Conservation (phyloP, 1,284 basidiomycete genomes). For the Leccinum holopus region DNA sequence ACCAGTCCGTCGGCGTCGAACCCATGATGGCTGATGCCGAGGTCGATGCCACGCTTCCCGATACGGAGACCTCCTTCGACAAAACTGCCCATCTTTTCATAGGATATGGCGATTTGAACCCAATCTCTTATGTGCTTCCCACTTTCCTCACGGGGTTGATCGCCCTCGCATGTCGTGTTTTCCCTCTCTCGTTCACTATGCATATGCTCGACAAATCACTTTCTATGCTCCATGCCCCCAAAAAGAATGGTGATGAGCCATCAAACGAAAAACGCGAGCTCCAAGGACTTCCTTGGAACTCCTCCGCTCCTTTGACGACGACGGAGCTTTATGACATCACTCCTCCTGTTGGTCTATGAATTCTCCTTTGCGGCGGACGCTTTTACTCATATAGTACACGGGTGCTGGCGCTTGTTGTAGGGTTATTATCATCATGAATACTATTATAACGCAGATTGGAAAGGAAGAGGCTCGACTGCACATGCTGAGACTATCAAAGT, state of each 20-base stretch:
- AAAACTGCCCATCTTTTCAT: constrained; percentile 25
- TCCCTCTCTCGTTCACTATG: constrained; percentile 46
- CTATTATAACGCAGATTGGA: constrained; percentile 36
- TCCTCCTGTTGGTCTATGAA: constrained; percentile 53
- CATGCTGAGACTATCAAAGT: constrained; percentile 6
- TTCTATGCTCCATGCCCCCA: constrained; percentile 33
- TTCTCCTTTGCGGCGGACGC: constrained; percentile 35
- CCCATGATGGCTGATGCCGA: constrained; percentile 29
- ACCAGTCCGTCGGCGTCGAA: constrained; percentile 42
- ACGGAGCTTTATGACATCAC: constrained; percentile 33
- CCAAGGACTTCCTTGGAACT: constrained; percentile 24
- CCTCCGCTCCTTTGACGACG: constrained; percentile 21
- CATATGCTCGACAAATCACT: constrained; percentile 37
- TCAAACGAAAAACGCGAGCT: constrained; percentile 33
- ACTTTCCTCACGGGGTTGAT: constrained; percentile 43
- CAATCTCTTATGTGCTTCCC: constrained; percentile 37
- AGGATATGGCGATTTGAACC: constrained; percentile 26
- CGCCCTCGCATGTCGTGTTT: constrained; percentile 43
- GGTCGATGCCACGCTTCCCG: constrained; percentile 33
- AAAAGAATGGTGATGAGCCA: constrained; percentile 33
- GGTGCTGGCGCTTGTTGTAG: constrained; percentile 47
- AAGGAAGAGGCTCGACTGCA: constrained; percentile 18
- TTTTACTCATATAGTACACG: constrained; percentile 47
- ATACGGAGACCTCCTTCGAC: constrained; percentile 31
- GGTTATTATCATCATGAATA: constrained; percentile 38